Evolutionary conservation across 2,329 filamentous ascomycete genomes (phyloP).

Genomic region (Fusarium subglutinans): DNA sequence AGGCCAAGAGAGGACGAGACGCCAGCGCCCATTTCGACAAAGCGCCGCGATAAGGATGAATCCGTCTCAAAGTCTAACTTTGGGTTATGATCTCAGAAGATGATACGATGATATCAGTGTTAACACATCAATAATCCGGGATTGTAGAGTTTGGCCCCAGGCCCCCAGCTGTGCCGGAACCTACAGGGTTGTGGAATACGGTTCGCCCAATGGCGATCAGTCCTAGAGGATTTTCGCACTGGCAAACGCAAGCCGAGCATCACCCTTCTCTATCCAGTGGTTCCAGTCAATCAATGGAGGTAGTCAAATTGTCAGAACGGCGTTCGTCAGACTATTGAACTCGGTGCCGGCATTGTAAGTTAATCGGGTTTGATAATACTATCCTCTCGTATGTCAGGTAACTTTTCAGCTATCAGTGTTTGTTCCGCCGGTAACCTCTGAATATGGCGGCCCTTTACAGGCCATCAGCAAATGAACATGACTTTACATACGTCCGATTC

Average conservation of each 20-base stretch:
- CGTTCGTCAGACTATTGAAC: neutral
- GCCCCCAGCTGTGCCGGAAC: neutral
- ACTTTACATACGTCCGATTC: neutral
- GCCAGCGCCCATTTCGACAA: conserved; percentile 12
- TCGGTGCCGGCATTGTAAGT: neutral
- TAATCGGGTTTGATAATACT: neutral
- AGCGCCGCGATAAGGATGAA: neutral
- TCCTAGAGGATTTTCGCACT: neutral
- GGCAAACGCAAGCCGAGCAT: neutral
- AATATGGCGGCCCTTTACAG: neutral
- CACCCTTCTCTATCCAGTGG: neutral
- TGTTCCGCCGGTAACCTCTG: neutral
- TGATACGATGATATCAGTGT: conserved; percentile 32
- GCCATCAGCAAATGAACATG: neutral
- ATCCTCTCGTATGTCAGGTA: neutral
- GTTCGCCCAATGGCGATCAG: conserved; percentile 18
- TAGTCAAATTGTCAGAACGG: neutral
- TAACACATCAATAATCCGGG: conserved; percentile 9
- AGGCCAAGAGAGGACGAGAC: conserved; percentile 33
- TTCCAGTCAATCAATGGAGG: neutral
- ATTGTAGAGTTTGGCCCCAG: neutral
- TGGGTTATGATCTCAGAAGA: conserved; percentile 21
- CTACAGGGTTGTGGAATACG: conserved; percentile 11
- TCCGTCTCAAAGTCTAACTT: conserved; percentile 14
- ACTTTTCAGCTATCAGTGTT: neutral